Conservation (phyloP, 208 protist species). For the Tritrichomonas foetus region DNA sequence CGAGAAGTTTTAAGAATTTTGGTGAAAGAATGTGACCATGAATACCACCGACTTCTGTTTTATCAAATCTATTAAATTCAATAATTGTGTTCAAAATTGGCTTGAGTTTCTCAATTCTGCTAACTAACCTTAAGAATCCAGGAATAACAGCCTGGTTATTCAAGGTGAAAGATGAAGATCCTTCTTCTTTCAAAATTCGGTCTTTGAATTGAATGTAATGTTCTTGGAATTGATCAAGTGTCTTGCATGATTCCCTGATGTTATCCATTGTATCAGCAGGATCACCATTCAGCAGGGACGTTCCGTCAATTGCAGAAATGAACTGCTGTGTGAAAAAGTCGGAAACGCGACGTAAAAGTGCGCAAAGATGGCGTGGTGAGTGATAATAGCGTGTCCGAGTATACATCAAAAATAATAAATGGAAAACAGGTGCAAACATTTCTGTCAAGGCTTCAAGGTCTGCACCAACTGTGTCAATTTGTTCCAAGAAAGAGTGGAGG, state of each 20-base stretch:
- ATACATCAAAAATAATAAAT: slow-evolving; percentile 27
- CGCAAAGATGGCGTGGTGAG: background rate
- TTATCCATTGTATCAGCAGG: background rate
- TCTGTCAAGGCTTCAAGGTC: slow-evolving; percentile 2
- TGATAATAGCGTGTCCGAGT: background rate
- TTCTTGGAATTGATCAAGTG: background rate
- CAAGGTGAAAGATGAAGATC: background rate
- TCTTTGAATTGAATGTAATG: background rate
- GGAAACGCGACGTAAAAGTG: background rate
- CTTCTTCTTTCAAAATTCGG: background rate
- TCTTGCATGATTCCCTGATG: background rate
- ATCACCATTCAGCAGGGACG: background rate
- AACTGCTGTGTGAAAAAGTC: slow-evolving; percentile 30
- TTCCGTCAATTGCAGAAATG: background rate
- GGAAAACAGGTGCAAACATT: background rate
- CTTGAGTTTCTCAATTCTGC: background rate
- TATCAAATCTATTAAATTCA: slow-evolving; percentile 39
- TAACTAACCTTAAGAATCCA: background rate
- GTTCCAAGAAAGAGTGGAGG: background rate
- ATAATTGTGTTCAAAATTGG: slow-evolving; percentile 1
- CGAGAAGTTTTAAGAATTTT: background rate
- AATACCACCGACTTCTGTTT: slow-evolving; percentile 40
- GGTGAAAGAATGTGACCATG: background rate
- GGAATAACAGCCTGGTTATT: slow-evolving; percentile 38
- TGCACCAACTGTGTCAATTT: background rate